phyloP scores from a whole-genome alignment of 768 basidiomycete genomes.

The Podaxis rugospora region DNA sequence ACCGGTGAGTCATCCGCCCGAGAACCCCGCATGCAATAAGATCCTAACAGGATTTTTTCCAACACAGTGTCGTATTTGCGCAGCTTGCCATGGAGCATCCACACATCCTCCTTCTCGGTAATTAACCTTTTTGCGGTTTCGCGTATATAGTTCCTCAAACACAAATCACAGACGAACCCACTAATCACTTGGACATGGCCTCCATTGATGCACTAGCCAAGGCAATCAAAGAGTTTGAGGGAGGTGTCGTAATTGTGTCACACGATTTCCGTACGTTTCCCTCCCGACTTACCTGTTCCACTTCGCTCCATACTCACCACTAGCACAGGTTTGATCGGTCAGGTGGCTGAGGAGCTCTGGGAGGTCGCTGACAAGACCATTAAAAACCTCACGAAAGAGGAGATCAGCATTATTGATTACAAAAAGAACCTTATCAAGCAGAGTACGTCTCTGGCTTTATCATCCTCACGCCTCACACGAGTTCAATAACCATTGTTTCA shows the following conservation, averaged over 20 bases:
- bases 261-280: constrained; percentile 91
- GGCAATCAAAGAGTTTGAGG: constrained; percentile 96
- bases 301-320: background rate
- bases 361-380: constrained; percentile 95
- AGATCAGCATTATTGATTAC: constrained; percentile 91
- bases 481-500: background rate
- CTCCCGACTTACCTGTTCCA: background rate
- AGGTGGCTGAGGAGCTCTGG: constrained; percentile 99
- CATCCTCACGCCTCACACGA: constrained; percentile 6
- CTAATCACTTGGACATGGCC: constrained; percentile 97
- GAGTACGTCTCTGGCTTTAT: constrained; percentile 43
- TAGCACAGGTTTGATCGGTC: constrained; percentile 24
- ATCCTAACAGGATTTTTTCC: background rate
- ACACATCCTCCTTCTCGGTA: constrained; percentile 84
- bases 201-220: constrained; percentile 94
- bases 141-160: constrained; percentile 5
- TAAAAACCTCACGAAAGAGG: constrained; percentile 84
- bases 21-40: constrained; percentile 13
- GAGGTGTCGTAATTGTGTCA: constrained; percentile 98
- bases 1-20: constrained; percentile 54
- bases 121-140: constrained; percentile 18
- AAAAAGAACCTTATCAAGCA: constrained; percentile 82
- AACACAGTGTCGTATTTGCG: constrained; percentile 82
- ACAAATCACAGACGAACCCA: constrained; percentile 73
- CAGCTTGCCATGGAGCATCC: constrained; percentile 98